Evolutionary conservation across 805 yeast genomes (phyloP), one percentile per base, ranked within the genome.

Genomic region (Lachancea mirantina): DNA sequence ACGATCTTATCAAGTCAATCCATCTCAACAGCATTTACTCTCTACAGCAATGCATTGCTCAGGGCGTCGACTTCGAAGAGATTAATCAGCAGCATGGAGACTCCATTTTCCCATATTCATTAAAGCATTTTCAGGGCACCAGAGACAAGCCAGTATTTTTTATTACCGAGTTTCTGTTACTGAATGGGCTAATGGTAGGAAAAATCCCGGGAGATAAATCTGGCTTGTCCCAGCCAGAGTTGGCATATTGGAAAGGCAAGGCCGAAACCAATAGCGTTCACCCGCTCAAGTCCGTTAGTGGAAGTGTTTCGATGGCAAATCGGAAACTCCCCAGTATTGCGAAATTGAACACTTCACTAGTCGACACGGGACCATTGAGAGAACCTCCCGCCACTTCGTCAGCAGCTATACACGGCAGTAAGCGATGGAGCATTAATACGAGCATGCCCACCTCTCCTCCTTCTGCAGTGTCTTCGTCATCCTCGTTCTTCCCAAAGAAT

Each of bases 131-230:
- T 34, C 49, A 48, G 17, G 50, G 55, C 18, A 44, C 49, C 1
- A 38, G 46, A 6, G 42, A 46, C 21, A 26, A 50, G 34, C 64
- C 55, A 39, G 61, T 66, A 39, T 76, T 49, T 52, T 77, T 53
- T 50, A 50, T 67, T 13, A 64, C 83, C 0, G 85, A 80, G 45
- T 59, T 77, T 9, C 49, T 81, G 8, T 39, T 74, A 1, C 56
- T 75, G 28, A 78, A 77, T 50, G 83, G 82, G 6, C 62, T 72
- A 19, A 59, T 63, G 8, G 59, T 70, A 6, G 74, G 73, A 6
- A 49, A 34, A 8, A 15, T 47, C 9, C 52, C 52, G n/a, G 28
- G 22, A 10, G 42, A 41, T 14, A 28, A 32, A 5, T 41, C 68
- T 8, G 64, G 64, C 1, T 53, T 73, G 24, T 54, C 69, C 6